Evolutionary conservation across 2,329 filamentous ascomycete species (phyloP), one percentile per base, ranked within the genome.

Genomic region (Coniochaeta sp.): DNA sequence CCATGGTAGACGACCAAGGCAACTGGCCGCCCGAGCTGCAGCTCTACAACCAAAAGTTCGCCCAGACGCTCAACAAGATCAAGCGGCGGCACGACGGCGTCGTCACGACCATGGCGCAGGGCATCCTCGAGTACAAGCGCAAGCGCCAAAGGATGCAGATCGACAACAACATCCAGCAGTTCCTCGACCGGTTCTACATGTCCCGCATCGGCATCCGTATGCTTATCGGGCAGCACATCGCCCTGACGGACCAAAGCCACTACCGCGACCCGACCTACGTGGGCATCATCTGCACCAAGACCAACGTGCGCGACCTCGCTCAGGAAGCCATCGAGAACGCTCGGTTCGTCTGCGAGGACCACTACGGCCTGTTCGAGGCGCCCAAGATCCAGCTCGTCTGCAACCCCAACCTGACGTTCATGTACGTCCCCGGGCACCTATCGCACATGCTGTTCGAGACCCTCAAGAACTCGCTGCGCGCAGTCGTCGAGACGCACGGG

Each of bases 371-470:
- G 10, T 99, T 97, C 63, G 92, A 97, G 65, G 91, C 94, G 8
- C 94, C 94, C 52, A 95, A 95, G 69, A 87, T 99, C 59, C 91
- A 97, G 71, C 86, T 99, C 52, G 89, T 99, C 55, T 99, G 94
- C 77, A 91, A 91, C 64, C 87, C 90, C 16, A 85, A 95, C 68
- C 79, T 99, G 63, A 87, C 95, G 76, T 99, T 99, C 74, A 99
- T 99, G 94, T 99, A 99, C 66, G 94, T 99, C 51, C 94, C 94
- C 1, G 94, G 94, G 14, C 94, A 99, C 72, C 69, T 99, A 69
- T 96, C 91, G 60, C 94, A 99, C 73, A 99, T 99, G 94, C 86
- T 99, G 49, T 99, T 99, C 70, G 94, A 99, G 74, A 99, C 94
- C 2, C 78, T 99, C 67, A 99, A 99, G 76, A 99, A 99, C 77